These are phyloP conservation scores for Cladosporium sp. DNA, from an alignment of 2,329 filamentous ascomycete species.

Conservation along the genomic window DNA sequence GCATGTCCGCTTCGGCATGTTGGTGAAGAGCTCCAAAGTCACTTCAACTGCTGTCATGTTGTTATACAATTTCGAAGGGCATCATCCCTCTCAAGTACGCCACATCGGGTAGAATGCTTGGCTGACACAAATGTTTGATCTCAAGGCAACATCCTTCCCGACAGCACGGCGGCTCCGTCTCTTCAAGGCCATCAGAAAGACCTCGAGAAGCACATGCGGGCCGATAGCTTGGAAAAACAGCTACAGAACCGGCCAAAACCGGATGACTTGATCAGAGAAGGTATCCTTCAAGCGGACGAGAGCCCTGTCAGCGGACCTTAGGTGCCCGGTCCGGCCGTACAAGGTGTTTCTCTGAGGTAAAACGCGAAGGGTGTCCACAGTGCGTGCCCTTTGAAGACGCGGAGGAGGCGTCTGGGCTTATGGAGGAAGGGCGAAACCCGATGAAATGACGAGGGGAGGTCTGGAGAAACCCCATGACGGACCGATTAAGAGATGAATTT, in stretches of 20 bases:
- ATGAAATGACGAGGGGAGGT: slow-evolving; percentile 11
- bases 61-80: no score
- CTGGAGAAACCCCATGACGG: neutral
- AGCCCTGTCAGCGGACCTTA: slow-evolving; percentile 12
- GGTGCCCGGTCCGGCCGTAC: neutral
- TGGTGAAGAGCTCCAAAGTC: no score
- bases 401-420: slow-evolving; percentile 8
- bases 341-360: slow-evolving; percentile 10
- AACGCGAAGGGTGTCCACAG: neutral
- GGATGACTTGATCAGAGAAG: slow-evolving; percentile 71
- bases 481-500: slow-evolving; percentile 2
- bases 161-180: slow-evolving; percentile 70
- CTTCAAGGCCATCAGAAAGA: slow-evolving; percentile 78
- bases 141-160: slow-evolving; percentile 79
- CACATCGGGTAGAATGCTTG: neutral
- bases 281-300: slow-evolving; percentile 58
- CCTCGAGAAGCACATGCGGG: slow-evolving; percentile 82
- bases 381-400: neutral
- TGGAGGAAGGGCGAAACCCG: slow-evolving; percentile 7
- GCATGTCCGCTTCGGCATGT: no score
- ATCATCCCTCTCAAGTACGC: neutral
- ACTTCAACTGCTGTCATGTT: no score
- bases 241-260: slow-evolving; percentile 72
- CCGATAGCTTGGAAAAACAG: slow-evolving; percentile 81
- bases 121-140: neutral